Evolutionary conservation across 768 basidiomycete species (phyloP), one percentile per base, ranked within the genome.

Genomic region (Trametes cubensis): DNA sequence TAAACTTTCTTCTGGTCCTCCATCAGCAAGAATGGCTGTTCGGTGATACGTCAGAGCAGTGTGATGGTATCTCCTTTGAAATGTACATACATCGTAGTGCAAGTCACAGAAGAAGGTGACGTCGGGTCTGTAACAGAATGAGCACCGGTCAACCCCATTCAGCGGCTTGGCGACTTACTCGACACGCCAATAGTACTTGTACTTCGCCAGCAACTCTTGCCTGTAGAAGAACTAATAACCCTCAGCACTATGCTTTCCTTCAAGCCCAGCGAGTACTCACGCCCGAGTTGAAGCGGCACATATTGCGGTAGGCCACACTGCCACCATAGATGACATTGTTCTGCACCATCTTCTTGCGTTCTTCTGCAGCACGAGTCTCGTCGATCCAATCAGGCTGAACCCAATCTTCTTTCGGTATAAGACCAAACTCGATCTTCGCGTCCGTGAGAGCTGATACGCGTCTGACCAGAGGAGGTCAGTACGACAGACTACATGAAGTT

Each of bases 221-320:
- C 78, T 71, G 77, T 77, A 86, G 78, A 87, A 87, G 76, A 80
- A 82, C 78, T 83, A 55, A 15, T 54, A 20, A 8, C 2, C 4
- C 6, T 60, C 11, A 55, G 42, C 8, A 38, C 40, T 21, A 38
- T 26, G 49, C 14, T 6, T 23, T 20, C 46, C 34, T 21, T 34
- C 41, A 26, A 6, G 3, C 18, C 42, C 6, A 23, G 26, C 20
- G 51, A 11, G 17, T 6, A 77, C 86, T 66, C 74, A 93, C 92
- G 34, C 92, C 94, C 49, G 92, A 94, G 75, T 95, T 94, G 76
- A 88, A 98, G 13, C 95, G 85, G 75, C 95, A 97, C 95, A 97
- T 96, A 67, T 96, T 94, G 42, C 95, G 86, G 70, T 97, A 96
- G 20, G 89, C 78, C 23, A 90, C 83, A 69, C 89, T 90, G 57